A percentile compares a stretch with the other conserved stretches of the same genome.
Evolutionary conservation across 106 monocot species (phyloP).

Genomic region (Phalaenopsis equestris): DNA sequence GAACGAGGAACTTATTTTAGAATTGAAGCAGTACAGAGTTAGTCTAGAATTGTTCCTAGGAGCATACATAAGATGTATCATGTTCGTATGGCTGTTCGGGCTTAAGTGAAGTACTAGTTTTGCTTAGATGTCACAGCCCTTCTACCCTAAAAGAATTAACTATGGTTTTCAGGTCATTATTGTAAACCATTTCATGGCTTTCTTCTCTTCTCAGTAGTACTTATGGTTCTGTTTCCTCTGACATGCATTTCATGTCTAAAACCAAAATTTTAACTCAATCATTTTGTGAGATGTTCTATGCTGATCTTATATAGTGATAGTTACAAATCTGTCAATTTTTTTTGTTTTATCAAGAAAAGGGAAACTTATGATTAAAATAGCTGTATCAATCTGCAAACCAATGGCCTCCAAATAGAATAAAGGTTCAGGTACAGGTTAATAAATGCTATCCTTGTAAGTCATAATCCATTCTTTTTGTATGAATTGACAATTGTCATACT

Average conservation of each 20-base stretch:
- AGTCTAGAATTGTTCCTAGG: background rate
- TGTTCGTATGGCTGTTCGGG: background rate
- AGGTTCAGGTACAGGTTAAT: background rate
- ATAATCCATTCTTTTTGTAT: background rate
- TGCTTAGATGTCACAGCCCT: background rate
- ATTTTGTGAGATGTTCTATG: background rate
- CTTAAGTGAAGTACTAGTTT: background rate
- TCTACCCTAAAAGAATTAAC: background rate
- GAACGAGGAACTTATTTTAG: background rate
- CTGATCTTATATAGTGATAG: background rate
- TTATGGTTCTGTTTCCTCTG: background rate
- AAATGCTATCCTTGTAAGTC: background rate
- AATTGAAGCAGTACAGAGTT: background rate
- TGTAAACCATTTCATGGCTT: background rate
- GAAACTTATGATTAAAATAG: too few species aligned
- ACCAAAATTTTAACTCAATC: background rate
- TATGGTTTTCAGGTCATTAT: background rate
- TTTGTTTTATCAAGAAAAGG: too few species aligned
- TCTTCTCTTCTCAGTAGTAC: background rate
- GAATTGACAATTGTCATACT: background rate
- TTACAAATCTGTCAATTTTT: too few species aligned
- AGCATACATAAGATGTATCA: background rate
- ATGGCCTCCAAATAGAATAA: too few species aligned
- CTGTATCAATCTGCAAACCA: too few species aligned
- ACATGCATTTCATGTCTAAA: background rate